Evolutionary conservation across 2,329 filamentous ascomycete genomes (phyloP), one percentile per base, ranked within the genome.

Genomic region (Elsinoe perseae): DNA sequence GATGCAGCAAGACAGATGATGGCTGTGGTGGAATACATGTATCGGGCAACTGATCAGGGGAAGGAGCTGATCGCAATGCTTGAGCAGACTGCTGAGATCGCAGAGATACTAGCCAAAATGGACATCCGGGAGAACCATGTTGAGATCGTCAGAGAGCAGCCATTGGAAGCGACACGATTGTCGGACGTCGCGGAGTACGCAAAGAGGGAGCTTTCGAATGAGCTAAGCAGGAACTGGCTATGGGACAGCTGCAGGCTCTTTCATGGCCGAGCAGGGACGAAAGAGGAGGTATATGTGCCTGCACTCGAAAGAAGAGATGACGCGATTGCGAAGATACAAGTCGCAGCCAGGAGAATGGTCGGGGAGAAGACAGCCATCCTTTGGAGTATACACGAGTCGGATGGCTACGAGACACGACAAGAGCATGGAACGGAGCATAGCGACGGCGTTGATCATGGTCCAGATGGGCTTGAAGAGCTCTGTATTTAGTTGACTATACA

Each of bases 401-500:
- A 43, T 12, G 3, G 4, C 16, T 32, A 52, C 21, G 48, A 25
- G 28, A 21, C 28, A 23, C 28, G 18, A 25, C 25, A 36, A 36
- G 48, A 32, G 30, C 48, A 52, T 44, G 40, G 40, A 25, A 34
- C 9, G 44, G 44, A 32, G 30, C 48, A 52, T 38, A 52, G 48
- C 48, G 48, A 38, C 10, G 48, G 48, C 48, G 48, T 52, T 38
- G 28, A 52, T 4, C 10, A 52, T 7, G 48, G 48, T 18, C 28
- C 38, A 5, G 48, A n/a, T 1, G 48, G 21, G 6, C 32, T 52
- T 16, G 27, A 28, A 25, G 48, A 25, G 7, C 32, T 52, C 16
- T 52, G 14, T 28, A 52, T 52, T 12, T 50, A 50, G 44, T 16
- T 50, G 40, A 23, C 40, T 44, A 25, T 44, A 44, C 40, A 44